phyloP scores from a whole-genome alignment of 2,329 filamentous ascomycete genomes.

The Alternaria burnsii region DNA sequence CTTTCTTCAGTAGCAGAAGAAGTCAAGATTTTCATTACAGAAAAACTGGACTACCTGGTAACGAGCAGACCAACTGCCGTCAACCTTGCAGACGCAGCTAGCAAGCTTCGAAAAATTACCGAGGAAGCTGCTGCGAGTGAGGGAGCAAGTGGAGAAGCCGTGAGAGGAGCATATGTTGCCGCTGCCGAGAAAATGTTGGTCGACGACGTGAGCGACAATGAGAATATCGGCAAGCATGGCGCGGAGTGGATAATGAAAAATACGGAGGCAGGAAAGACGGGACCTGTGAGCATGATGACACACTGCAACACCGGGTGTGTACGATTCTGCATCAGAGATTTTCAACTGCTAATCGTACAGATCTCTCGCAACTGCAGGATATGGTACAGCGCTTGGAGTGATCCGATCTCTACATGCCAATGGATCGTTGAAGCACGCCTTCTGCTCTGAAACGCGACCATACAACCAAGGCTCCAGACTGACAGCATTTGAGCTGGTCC shows the following conservation, averaged over 20 bases:
- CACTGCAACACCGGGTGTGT: slow-evolving; percentile 94
- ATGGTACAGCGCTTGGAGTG: slow-evolving; percentile 93
- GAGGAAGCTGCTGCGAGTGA: slow-evolving; percentile 57
- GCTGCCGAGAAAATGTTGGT: slow-evolving; percentile 87
- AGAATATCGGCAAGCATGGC: slow-evolving; percentile 82
- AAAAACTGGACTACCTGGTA: slow-evolving; percentile 84
- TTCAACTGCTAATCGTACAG: slow-evolving; percentile 52
- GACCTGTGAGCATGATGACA: slow-evolving; percentile 81
- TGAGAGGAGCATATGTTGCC: slow-evolving; percentile 76
- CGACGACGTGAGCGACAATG: slow-evolving; percentile 87
- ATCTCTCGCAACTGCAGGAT: slow-evolving; percentile 95
- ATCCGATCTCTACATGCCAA: slow-evolving; percentile 80
- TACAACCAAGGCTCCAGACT: slow-evolving; percentile 97
- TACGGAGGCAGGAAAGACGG: slow-evolving; percentile 58
- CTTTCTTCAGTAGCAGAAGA: slow-evolving; percentile 65
- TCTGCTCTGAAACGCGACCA: slow-evolving; percentile 94
- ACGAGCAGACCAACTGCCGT: slow-evolving; percentile 93
- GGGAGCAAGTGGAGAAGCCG: slow-evolving; percentile 58
- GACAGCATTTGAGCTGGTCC: slow-evolving; percentile 95
- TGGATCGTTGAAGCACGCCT: slow-evolving; percentile 78
- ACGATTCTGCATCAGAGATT: background rate
- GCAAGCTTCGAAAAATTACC: slow-evolving; percentile 75
- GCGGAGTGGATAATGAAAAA: slow-evolving; percentile 81
- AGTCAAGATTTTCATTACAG: slow-evolving; percentile 72
- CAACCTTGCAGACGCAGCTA: slow-evolving; percentile 89